Percentiles rank a stretch among this genome's conserved stretches.
Conservation (phyloP, 352 stramenopile genomes). For the Globisporangium paddicum region DNA sequence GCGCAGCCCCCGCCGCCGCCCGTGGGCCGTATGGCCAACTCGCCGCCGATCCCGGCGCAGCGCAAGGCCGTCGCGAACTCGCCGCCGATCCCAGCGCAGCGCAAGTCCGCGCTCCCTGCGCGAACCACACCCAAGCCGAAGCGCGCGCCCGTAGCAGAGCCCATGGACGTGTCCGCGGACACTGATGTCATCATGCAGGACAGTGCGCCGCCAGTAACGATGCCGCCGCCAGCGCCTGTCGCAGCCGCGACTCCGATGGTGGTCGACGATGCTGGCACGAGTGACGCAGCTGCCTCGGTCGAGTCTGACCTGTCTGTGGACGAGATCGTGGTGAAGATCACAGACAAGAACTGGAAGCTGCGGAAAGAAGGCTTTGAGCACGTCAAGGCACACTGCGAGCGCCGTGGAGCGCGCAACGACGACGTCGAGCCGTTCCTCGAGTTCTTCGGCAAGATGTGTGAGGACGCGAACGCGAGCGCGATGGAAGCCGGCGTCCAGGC, state of each 20-base stretch:
- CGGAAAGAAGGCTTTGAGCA: conserved; percentile 80
- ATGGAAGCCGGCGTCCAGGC: conserved; percentile 76
- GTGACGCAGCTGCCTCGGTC: not conserved
- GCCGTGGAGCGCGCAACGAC: conserved; percentile 29
- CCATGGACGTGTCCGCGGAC: conserved; percentile 13
- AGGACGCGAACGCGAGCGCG: conserved; percentile 76
- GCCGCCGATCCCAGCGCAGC: conserved; percentile 21
- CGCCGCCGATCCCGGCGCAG: conserved; percentile 23
- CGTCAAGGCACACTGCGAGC: conserved; percentile 61
- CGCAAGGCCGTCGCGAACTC: conserved; percentile 18
- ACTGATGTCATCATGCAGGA: conserved; percentile 21
- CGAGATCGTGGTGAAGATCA: conserved; percentile 44
- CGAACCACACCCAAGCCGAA: not conserved
- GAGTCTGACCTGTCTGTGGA: conserved; percentile 34
- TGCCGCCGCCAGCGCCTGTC: conserved; percentile 8
- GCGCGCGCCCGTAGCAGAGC: not conserved
- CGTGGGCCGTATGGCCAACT: conserved; percentile 34
- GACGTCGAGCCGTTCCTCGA: conserved; percentile 50
- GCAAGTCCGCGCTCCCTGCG: conserved; percentile 8
- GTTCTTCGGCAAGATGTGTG: conserved; percentile 76
- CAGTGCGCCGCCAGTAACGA: not conserved
- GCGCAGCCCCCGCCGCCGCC: conserved; percentile 19
- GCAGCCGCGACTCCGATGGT: conserved; percentile 6
- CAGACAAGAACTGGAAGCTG: conserved; percentile 86
- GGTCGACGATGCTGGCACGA: not conserved